Conservation (phyloP, 805 yeast species). For the Phaffomyces antillensis region DNA sequence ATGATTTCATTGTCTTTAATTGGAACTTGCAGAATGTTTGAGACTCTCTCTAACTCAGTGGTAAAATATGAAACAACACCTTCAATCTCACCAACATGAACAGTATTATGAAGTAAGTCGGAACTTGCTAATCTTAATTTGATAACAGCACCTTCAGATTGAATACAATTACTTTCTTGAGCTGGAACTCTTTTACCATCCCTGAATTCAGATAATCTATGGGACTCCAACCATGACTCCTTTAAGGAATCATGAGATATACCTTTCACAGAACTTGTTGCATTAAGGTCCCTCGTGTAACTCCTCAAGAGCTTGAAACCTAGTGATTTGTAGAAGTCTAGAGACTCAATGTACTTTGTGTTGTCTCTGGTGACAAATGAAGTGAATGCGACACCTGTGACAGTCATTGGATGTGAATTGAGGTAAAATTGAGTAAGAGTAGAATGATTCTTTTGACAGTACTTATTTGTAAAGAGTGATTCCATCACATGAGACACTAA, state of each 20-base stretch:
- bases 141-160: slow-evolving; percentile 39
- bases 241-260: slow-evolving; percentile 57
- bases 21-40: slow-evolving; percentile 14
- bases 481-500: neutral
- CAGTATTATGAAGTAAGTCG: slow-evolving; percentile 19
- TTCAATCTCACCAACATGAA: slow-evolving; percentile 27
- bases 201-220: slow-evolving; percentile 51
- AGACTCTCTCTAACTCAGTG: slow-evolving; percentile 27
- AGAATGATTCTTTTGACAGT: neutral
- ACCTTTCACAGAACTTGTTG: slow-evolving; percentile 39
- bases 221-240: slow-evolving; percentile 69
- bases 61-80: slow-evolving; percentile 36
- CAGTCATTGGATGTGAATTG: slow-evolving; percentile 13
- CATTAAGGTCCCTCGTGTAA: slow-evolving; percentile 42
- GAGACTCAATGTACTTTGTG: slow-evolving; percentile 36
- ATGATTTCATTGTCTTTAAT: slow-evolving; percentile 14
- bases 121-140: slow-evolving; percentile 35
- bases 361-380: slow-evolving; percentile 54
- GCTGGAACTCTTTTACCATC: slow-evolving; percentile 53
- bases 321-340: slow-evolving; percentile 49
- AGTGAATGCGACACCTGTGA: slow-evolving; percentile 42
- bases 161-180: slow-evolving; percentile 34
- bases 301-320: slow-evolving; percentile 58
- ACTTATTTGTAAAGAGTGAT: neutral
- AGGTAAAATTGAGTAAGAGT: too few species aligned